phyloP scores from a whole-genome alignment of 2,329 filamentous ascomycete genomes.

The Fusarium keratoplasticum region DNA sequence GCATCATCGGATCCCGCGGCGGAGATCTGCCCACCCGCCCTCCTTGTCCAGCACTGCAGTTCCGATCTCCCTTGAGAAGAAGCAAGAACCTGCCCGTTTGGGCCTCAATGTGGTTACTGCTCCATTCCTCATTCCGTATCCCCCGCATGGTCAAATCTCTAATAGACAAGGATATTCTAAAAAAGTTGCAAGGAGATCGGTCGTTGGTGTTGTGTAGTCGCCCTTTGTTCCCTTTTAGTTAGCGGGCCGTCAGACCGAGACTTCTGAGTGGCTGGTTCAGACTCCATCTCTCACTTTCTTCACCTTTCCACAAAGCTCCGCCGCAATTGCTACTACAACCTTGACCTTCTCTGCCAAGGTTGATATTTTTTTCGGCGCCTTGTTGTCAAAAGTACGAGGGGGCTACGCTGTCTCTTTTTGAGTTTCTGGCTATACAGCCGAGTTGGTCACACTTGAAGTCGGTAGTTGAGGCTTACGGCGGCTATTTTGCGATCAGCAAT shows the following conservation, averaged over 20 bases:
- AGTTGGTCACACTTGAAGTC: neutral
- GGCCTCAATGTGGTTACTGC: neutral
- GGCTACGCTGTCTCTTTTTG: neutral
- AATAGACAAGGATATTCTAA: neutral
- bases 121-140: neutral
- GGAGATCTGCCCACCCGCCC: slow-evolving; percentile 24
- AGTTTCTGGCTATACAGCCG: neutral
- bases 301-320: neutral
- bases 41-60: slow-evolving; percentile 3
- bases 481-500: neutral
- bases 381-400: neutral
- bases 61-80: slow-evolving; percentile 7
- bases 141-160: neutral
- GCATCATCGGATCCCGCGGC: slow-evolving; percentile 30
- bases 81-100: neutral
- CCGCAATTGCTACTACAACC: neutral
- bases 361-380: neutral
- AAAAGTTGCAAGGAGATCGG: neutral
- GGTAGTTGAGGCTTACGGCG: neutral
- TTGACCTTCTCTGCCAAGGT: neutral
- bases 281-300: neutral
- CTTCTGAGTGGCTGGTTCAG: neutral
- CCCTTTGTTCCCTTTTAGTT: neutral
- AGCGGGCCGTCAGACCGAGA: neutral
- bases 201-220: neutral